Percentiles rank a stretch among this genome's conserved stretches.
These are phyloP conservation scores for Diutina ranongensis DNA, from an alignment of 1,139 yeast species.

Conservation along the genomic window DNA sequence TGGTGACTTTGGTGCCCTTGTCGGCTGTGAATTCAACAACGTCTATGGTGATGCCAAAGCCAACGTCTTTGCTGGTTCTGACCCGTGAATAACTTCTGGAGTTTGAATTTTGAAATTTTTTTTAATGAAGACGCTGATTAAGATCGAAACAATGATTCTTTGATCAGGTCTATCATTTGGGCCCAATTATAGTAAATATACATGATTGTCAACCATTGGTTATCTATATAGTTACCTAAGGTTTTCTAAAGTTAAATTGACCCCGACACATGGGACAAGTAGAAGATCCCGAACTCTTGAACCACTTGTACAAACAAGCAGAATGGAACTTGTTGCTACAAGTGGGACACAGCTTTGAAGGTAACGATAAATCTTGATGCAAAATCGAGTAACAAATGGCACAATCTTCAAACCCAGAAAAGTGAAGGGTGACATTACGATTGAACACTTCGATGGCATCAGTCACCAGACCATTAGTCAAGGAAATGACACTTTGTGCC, in stretches of 20 bases:
- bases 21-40: not conserved
- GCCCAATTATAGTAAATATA: too few relatives aligned
- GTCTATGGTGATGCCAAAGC: not conserved
- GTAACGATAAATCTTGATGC: constrained; percentile 85
- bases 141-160: not conserved
- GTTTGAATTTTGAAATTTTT: not conserved
- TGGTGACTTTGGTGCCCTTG: not conserved
- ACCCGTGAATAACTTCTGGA: not conserved
- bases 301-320: constrained; percentile 97
- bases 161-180: too few relatives aligned
- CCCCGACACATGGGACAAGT: constrained; percentile 93
- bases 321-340: constrained; percentile 93
- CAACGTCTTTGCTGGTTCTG: not conserved
- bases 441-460: constrained; percentile 79
- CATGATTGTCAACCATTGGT: too few relatives aligned
- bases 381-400: constrained; percentile 89
- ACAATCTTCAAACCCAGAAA: constrained; percentile 91
- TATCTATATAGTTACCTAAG: not conserved
- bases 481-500: constrained; percentile 68
- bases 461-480: constrained; percentile 65
- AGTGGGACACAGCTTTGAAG: constrained; percentile 78
- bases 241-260: constrained; percentile 42
- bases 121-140: not conserved
- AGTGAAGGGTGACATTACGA: constrained; percentile 70
- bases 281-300: constrained; percentile 82